Evolutionary conservation across 441 rosid genomes (phyloP).

Genomic region (Brassica hybrid): DNA sequence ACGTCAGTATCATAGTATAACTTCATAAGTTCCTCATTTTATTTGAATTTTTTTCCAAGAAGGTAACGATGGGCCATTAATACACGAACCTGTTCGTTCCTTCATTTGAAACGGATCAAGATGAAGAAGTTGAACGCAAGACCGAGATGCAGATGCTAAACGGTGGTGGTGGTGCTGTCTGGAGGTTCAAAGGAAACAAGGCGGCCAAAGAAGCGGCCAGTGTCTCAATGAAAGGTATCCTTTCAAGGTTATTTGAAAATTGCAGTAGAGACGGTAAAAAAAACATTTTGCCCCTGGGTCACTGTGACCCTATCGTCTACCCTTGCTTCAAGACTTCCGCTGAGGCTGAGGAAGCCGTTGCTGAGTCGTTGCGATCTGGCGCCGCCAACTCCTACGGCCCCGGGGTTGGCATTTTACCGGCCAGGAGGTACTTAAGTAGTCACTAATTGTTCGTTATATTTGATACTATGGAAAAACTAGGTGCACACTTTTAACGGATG

Average conservation of each 20-base stretch:
- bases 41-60: background rate
- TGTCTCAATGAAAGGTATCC: conserved; percentile 39
- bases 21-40: background rate
- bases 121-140: conserved; percentile 19
- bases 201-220: conserved; percentile 26
- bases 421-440: conserved; percentile 48
- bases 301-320: conserved; percentile 68
- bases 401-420: conserved; percentile 50
- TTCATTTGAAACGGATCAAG: conserved; percentile 26
- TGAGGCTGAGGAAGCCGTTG: conserved; percentile 60
- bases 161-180: conserved; percentile 5
- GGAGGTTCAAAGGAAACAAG: conserved; percentile 38
- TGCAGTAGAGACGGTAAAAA: conserved; percentile 40
- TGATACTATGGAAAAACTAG: background rate
- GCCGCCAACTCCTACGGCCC: conserved; percentile 55
- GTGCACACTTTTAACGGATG: background rate
- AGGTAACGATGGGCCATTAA: conserved; percentile 18
- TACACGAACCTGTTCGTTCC: conserved; percentile 30
- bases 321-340: conserved; percentile 53
- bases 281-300: conserved; percentile 50
- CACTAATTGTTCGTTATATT: background rate
- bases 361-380: conserved; percentile 54
- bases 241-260: conserved; percentile 26
- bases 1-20: background rate
- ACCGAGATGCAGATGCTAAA: conserved; percentile 19